Conservation (phyloP, 1,139 yeast species). For the Scheffersomyces insectosa region DNA sequence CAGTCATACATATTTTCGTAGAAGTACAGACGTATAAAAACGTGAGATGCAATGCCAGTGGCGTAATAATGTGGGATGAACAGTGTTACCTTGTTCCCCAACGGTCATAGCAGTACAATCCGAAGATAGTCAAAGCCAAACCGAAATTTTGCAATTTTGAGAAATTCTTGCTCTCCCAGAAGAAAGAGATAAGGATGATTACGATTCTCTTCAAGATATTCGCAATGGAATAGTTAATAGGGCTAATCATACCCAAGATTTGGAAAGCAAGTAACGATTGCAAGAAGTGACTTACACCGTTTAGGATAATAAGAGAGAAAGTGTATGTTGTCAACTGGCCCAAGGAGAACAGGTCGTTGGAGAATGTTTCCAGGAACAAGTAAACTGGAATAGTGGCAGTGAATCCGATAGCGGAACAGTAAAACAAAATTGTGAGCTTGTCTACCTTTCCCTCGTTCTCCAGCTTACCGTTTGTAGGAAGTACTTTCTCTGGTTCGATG, state of each 20-base stretch:
- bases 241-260: slow-evolving; percentile 78
- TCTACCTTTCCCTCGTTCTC: slow-evolving; percentile 55
- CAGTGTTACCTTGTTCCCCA: slow-evolving; percentile 49
- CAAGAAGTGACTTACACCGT: slow-evolving; percentile 80
- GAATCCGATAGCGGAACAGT: slow-evolving; percentile 84
- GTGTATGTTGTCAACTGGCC: slow-evolving; percentile 35
- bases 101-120: slow-evolving; percentile 70
- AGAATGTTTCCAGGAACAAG: slow-evolving; percentile 59
- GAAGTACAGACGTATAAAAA: no score
- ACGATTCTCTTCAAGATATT: slow-evolving; percentile 84
- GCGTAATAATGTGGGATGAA: no score
- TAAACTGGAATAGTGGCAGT: slow-evolving; percentile 76
- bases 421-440: slow-evolving; percentile 78
- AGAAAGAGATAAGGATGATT: slow-evolving; percentile 75
- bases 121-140: slow-evolving; percentile 62
- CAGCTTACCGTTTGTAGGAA: slow-evolving; percentile 17
- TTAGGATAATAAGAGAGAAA: slow-evolving; percentile 43
- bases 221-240: slow-evolving; percentile 91
- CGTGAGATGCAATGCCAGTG: no score
- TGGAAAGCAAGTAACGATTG: slow-evolving; percentile 91
- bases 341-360: slow-evolving; percentile 32
- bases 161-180: slow-evolving; percentile 69
- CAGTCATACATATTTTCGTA: no score
- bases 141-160: slow-evolving; percentile 66
- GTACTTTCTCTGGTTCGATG: slow-evolving; percentile 17